These are phyloP conservation scores for Heliosperma pusillum DNA, from an alignment of 148 eudicot genomes.

Conservation along the genomic window DNA sequence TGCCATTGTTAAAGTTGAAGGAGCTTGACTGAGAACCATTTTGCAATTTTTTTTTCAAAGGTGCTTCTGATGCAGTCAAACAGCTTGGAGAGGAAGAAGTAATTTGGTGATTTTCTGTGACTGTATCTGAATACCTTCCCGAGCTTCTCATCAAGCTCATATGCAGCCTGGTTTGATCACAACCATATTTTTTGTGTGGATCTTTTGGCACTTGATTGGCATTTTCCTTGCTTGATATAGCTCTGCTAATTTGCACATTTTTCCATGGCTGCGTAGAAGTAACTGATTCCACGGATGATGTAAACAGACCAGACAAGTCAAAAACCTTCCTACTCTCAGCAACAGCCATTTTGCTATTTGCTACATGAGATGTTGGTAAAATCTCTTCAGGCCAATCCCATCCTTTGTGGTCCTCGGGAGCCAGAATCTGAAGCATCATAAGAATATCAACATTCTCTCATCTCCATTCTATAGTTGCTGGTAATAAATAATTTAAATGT, in stretches of 20 bases:
- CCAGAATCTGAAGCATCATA: slow-evolving; percentile 63
- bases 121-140: slow-evolving; percentile 25
- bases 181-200: slow-evolving; percentile 27
- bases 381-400: slow-evolving; percentile 80
- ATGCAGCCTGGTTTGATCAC: slow-evolving; percentile 20
- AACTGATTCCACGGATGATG: slow-evolving; percentile 29
- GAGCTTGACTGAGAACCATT: slow-evolving; percentile 28
- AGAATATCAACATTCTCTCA: slow-evolving; percentile 44
- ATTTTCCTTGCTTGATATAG: slow-evolving; percentile 20
- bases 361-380: slow-evolving; percentile 37
- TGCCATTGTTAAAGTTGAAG: slow-evolving; percentile 16
- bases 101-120: slow-evolving; percentile 25
- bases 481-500: slow-evolving; percentile 26
- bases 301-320: slow-evolving; percentile 35
- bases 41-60: slow-evolving; percentile 23
- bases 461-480: slow-evolving; percentile 36
- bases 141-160: slow-evolving; percentile 25
- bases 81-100: slow-evolving; percentile 16
- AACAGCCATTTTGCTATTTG: slow-evolving; percentile 26
- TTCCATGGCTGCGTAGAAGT: slow-evolving; percentile 31
- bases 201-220: slow-evolving; percentile 20
- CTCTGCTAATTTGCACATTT: slow-evolving; percentile 23
- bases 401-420: slow-evolving; percentile 59
- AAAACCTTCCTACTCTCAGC: slow-evolving; percentile 32
- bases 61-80: slow-evolving; percentile 28